Conservation (phyloP, 2,329 filamentous ascomycete genomes). For the Aspergillus fructus region DNA sequence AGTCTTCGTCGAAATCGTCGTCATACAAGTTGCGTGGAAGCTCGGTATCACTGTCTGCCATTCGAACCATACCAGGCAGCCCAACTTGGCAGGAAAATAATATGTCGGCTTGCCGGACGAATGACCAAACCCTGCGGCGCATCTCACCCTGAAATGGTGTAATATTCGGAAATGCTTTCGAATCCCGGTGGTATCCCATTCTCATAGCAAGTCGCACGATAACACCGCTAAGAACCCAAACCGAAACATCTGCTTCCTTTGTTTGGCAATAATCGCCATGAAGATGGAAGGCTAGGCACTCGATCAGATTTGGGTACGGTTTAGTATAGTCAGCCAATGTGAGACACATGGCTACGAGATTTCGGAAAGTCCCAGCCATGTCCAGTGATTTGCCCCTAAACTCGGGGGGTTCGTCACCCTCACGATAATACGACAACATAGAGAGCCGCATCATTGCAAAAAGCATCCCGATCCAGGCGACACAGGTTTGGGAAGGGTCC, state of each 20-base stretch:
- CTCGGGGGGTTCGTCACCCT: slow-evolving; percentile 63
- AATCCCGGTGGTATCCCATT: slow-evolving; percentile 65
- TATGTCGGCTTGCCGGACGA: slow-evolving; percentile 59
- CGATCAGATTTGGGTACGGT: slow-evolving; percentile 59
- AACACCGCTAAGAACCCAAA: slow-evolving; percentile 60
- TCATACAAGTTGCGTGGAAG: slow-evolving; percentile 64
- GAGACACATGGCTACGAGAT: slow-evolving; percentile 62
- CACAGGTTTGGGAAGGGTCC: slow-evolving; percentile 55
- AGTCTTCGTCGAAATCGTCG: slow-evolving; percentile 62
- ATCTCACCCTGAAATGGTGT: slow-evolving; percentile 62
- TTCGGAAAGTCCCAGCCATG: slow-evolving; percentile 47
- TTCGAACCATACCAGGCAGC: slow-evolving; percentile 64
- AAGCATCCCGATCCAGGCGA: slow-evolving; percentile 63
- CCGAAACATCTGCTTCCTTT: slow-evolving; percentile 59
- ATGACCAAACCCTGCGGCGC: slow-evolving; percentile 50
- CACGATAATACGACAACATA: slow-evolving; percentile 61
- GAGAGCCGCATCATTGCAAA: slow-evolving; percentile 66
- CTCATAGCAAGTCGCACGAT: slow-evolving; percentile 64
- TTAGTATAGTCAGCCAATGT: slow-evolving; percentile 64
- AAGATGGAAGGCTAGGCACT: slow-evolving; percentile 62
- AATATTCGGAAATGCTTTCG: slow-evolving; percentile 59
- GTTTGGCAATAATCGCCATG: slow-evolving; percentile 61
- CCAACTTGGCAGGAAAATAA: slow-evolving; percentile 68
- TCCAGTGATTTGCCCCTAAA: slow-evolving; percentile 57
- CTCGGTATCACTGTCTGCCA: slow-evolving; percentile 62